Base-by-base conservation (phyloP, 1,284 basidiomycete species). In the Heimioporus retisporus region DNA sequence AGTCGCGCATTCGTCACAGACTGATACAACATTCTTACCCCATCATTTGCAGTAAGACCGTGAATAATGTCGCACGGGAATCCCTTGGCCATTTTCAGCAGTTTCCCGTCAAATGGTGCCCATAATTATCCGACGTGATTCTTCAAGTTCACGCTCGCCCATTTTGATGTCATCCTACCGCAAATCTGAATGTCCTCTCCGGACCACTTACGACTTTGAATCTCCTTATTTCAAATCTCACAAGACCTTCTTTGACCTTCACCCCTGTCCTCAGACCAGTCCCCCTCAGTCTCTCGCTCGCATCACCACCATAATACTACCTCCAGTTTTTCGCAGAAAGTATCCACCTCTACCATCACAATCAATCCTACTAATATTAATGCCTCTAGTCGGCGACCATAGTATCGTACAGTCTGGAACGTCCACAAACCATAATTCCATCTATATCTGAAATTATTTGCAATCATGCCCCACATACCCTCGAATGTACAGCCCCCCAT, bases 391-490 rank as follows among this genome's bases (percentile, higher is more conserved):
- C 40, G 55, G 58, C 68, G 71, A 70, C 58, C 46, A 66, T 61
- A 50, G 61, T 68, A 65, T 51, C 55, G 58, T 72, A 67, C 75
- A 71, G 28, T 63, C 63, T 65, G 55, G 74, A 73, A 63, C 74
- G 70, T 61, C 73, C 77, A 57, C 83, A 79, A 71, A 74, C 77
- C 43, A 75, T 90, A 61, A 87, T 89, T 16, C 93, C 93, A 58
- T 93, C 92, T 23, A 95, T 95, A 74, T 92, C 90, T 55, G 93
- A 95, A 64, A 95, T 95, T 68, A 95, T 95, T 67, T 88, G 91
- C 55, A 86, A 85, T 40, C 89, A 95, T 78, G 88, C 90, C 6
- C 90, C 90, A 42, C 82, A 83, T 40, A 82, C 87, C 66, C 82
- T 82, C 60, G 86, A 86, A 72, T 84, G 83, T 44, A 79, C 16